Evolutionary conservation across 2,329 filamentous ascomycete genomes (phyloP).

Genomic region (Cryoendolithus antarcticus): DNA sequence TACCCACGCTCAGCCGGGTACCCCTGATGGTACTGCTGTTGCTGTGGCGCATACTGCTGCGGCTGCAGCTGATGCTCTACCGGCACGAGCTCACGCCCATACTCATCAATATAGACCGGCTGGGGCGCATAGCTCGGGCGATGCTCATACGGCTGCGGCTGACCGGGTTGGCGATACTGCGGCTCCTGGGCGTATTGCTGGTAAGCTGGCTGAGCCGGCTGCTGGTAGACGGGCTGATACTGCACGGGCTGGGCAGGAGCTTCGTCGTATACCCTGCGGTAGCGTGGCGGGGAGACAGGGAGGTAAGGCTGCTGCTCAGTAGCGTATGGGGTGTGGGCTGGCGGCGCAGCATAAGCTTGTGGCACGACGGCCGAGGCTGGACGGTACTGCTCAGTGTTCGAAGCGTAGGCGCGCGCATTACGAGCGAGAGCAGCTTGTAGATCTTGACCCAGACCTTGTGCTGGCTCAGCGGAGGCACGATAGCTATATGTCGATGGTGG

Average conservation of each 20-base stretch:
- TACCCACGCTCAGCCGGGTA: not conserved
- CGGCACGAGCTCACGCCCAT: constrained; percentile 17
- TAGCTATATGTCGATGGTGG: constrained; percentile 1
- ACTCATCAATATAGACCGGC: constrained; percentile 22
- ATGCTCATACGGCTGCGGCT: constrained; percentile 5
- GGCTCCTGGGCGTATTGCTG: constrained; percentile 15
- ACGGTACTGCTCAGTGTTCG: constrained; percentile 1
- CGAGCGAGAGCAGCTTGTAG: constrained; percentile 7
- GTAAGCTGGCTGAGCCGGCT: constrained; percentile 6
- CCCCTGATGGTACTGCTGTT: constrained; percentile 1
- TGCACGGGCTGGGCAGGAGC: constrained; percentile 10
- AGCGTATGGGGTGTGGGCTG: constrained; percentile 8
- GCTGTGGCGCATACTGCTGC: constrained; percentile 1
- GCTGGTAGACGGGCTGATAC: constrained; percentile 7
- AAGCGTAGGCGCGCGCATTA: constrained; percentile 2
- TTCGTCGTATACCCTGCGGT: constrained; percentile 14
- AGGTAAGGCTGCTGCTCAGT: not conserved
- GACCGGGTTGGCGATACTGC: constrained; percentile 7
- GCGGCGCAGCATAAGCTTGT: constrained; percentile 1
- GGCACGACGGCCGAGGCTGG: not conserved
- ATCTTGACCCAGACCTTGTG: constrained; percentile 6
- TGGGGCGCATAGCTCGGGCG: constrained; percentile 10
- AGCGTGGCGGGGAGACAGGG: constrained; percentile 12
- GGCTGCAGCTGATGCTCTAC: constrained; percentile 9
- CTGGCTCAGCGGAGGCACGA: constrained; percentile 3